These are phyloP conservation scores for Lactarius indigo DNA, from an alignment of 768 basidiomycete genomes.

Conservation along the genomic window DNA sequence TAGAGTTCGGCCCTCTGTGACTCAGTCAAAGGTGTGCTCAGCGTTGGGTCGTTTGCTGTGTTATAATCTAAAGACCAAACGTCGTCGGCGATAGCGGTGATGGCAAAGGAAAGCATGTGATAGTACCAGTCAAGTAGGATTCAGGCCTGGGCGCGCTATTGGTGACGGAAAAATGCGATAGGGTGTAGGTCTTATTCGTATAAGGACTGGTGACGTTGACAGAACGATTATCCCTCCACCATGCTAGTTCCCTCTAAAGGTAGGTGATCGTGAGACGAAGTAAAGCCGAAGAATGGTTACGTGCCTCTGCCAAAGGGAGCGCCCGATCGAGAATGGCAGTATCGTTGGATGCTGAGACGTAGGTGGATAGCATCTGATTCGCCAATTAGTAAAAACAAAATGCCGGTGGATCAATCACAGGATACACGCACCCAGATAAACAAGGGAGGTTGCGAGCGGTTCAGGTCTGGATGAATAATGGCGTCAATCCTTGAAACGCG, in stretches of 20 bases:
- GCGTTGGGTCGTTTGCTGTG: conserved; percentile 65
- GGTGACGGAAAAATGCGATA: conserved; percentile 73
- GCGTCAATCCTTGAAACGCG: background rate
- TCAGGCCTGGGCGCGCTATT: conserved; percentile 90
- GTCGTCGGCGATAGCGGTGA: background rate
- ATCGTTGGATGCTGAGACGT: conserved; percentile 70
- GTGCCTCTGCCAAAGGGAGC: conserved; percentile 78
- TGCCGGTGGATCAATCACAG: background rate
- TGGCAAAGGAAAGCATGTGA: background rate
- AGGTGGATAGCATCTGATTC: conserved; percentile 81
- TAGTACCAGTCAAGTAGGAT: conserved; percentile 60
- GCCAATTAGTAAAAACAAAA: background rate
- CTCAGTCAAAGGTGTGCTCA: conserved; percentile 55
- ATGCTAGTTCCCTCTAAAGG: conserved; percentile 66
- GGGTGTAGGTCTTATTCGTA: conserved; percentile 58
- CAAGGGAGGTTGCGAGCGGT: conserved; percentile 90
- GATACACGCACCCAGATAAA: conserved; percentile 63
- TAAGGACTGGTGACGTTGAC: conserved; percentile 65
- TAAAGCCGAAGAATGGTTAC: conserved; percentile 19
- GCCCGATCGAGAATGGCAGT: conserved; percentile 71
- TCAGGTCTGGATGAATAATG: conserved; percentile 49
- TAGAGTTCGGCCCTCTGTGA: conserved; percentile 64
- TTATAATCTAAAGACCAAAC: conserved; percentile 54
- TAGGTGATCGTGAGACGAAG: background rate
- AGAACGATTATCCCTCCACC: conserved; percentile 80